Evolutionary conservation across 2,329 filamentous ascomycete genomes (phyloP), one percentile per base, ranked within the genome.

Genomic region (Berkeleyomyces rouxiae): DNA sequence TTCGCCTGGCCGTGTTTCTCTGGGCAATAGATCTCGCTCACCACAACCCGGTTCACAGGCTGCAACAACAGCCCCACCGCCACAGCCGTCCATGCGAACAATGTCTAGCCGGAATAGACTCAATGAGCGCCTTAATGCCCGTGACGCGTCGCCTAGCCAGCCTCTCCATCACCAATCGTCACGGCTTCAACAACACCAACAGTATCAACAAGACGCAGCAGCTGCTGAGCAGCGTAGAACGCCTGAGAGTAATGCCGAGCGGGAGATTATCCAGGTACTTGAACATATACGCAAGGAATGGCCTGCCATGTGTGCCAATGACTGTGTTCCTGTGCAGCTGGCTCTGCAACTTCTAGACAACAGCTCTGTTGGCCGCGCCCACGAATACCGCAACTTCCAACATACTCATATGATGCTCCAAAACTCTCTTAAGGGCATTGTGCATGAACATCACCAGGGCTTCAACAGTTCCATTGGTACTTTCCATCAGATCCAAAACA

Each of bases 401-500:
- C 79, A 86, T 67, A 90, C 89, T 57, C 89, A 96, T 72, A 79
- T 84, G 67, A 89, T 93, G 71, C 82, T 99, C n/a, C 91, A 99
- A 71, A 86, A 87, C 68, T 91, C 92, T 7, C 79, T 99, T 63
- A 96, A 96, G 73, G 84, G 85, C 42, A 96, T 99, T 68, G 93
- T 99, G 36, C 96, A 99, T 72, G 92, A 99, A 75, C 92, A 99
- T 71, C 92, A 99, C 71, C 93, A 99, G 73, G 95, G 93, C 57
- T 99, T 99, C 80, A 99, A 97, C 75, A 96, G 90, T 73, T 96
- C 92, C 59, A 97, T 99, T 66, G 93, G 92, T 72, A 97, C 92
- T 23, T 99, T 97, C 71, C 95, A 99, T 77, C 96, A 95, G 74
- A 99, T 99, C 66, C 93, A 99, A 73, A 84, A 85, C 61, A 96